These are phyloP conservation scores for Podospora pseudopauciseta DNA, from an alignment of 495 filamentous ascomycete genomes.

Conservation along the genomic window DNA sequence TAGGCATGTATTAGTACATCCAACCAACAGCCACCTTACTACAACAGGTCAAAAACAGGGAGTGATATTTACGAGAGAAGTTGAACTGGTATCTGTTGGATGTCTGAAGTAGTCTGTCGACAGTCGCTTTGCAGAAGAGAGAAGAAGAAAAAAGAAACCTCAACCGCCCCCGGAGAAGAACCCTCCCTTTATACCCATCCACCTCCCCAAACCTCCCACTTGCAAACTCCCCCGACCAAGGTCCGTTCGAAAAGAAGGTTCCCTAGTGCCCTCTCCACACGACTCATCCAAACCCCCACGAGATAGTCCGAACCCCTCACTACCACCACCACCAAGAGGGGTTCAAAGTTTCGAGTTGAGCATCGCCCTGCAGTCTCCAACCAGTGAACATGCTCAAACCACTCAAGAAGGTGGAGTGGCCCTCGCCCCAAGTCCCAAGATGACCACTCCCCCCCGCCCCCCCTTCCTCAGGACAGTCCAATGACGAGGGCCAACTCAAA, in stretches of 20 bases:
- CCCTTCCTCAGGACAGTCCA: background rate
- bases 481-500: background rate
- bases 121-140: background rate
- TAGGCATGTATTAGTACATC: slow-evolving; percentile 14
- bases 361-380: background rate
- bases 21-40: background rate
- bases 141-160: background rate
- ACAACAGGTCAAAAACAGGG: background rate
- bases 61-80: slow-evolving; percentile 11
- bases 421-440: background rate
- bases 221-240: background rate
- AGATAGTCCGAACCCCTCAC: slow-evolving; percentile 1
- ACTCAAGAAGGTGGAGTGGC: background rate
- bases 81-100: background rate
- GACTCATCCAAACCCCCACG: background rate
- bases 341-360: background rate
- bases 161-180: background rate
- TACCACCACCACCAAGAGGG: background rate
- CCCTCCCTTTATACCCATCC: background rate
- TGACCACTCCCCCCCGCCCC: background rate
- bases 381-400: background rate
- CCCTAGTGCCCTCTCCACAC: background rate
- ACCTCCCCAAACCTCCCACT: background rate
- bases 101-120: slow-evolving; percentile 1
- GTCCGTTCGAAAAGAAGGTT: background rate